phyloP scores from a whole-genome alignment of 352 stramenopile species.

The Phytophthora sp. region DNA sequence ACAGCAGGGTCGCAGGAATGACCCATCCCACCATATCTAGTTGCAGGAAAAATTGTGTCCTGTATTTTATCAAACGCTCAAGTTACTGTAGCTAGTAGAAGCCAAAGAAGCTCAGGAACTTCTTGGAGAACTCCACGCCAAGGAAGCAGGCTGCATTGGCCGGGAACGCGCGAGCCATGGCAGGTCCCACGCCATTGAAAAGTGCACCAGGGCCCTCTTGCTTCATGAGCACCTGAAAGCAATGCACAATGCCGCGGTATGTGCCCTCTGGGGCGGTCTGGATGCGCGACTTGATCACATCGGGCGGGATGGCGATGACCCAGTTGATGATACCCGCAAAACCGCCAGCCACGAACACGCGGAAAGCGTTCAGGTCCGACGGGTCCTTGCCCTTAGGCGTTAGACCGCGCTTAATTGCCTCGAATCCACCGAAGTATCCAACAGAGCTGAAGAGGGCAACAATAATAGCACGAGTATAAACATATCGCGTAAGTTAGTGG shows the following conservation, averaged over 20 bases:
- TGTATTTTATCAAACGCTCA: conserved; percentile 30
- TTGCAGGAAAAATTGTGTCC: conserved; percentile 11
- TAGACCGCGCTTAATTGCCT: conserved; percentile 90
- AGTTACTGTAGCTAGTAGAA: conserved; percentile 60
- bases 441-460: conserved; percentile 66
- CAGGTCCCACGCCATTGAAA: conserved; percentile 94
- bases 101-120: conserved; percentile 75
- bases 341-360: conserved; percentile 94
- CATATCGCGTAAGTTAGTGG: conserved; percentile 9
- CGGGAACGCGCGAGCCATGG: conserved; percentile 94
- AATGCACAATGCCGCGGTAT: conserved; percentile 93
- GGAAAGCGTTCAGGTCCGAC: conserved; percentile 86
- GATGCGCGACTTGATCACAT: conserved; percentile 97
- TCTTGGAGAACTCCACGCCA: conserved; percentile 88
- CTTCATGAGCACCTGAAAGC: conserved; percentile 93
- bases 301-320: conserved; percentile 93
- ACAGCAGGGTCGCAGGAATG: not conserved
- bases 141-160: conserved; percentile 97
- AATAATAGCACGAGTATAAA: not conserved
- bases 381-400: conserved; percentile 83
- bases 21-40: conserved; percentile 1
- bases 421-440: conserved; percentile 96
- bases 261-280: conserved; percentile 96
- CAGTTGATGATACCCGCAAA: conserved; percentile 96
- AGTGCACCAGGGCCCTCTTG: conserved; percentile 93